A percentile compares a stretch with the other conserved stretches of the same genome.
Evolutionary conservation across 139 green algal species (phyloP).

Genomic region (Eudorina sp.): DNA sequence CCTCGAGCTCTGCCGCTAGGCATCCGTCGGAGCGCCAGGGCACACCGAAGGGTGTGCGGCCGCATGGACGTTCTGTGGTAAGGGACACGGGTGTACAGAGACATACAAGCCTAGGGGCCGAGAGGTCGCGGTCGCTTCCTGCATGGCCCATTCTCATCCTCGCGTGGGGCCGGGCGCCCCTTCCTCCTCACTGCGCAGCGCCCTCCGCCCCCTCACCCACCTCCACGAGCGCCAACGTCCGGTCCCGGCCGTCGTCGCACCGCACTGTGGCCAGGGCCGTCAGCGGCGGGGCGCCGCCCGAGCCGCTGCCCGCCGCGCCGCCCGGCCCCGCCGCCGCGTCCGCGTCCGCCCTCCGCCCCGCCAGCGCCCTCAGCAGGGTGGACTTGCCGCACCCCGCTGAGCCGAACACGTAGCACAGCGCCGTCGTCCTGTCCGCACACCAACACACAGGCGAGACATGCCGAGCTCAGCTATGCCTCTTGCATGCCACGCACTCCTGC

Average conservation of each 20-base stretch:
- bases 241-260: conserved; percentile 25
- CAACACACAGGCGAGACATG: background rate
- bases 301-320: background rate
- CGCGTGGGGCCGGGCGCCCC: too few species aligned
- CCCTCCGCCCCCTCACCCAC: conserved; percentile 3
- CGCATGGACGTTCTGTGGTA: too few species aligned
- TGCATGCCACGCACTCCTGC: too few species aligned
- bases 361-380: conserved; percentile 69
- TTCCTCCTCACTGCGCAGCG: too few species aligned
- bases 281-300: conserved; percentile 21
- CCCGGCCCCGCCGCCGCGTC: background rate
- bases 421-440: conserved; percentile 37
- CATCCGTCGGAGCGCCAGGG: too few species aligned
- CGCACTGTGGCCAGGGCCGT: conserved; percentile 33
- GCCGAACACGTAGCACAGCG: conserved; percentile 69
- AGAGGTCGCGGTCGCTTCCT: too few species aligned
- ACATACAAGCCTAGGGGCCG: too few species aligned
- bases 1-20: too few species aligned
- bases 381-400: conserved; percentile 65
- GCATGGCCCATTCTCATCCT: too few species aligned
- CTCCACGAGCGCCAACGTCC: conserved; percentile 33
- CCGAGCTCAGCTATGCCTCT: too few species aligned
- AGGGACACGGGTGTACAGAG: too few species aligned
- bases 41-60: too few species aligned
- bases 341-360: conserved; percentile 45